Evolutionary conservation across 2,329 filamentous ascomycete genomes (phyloP).

Genomic region (Knufia petricola): DNA sequence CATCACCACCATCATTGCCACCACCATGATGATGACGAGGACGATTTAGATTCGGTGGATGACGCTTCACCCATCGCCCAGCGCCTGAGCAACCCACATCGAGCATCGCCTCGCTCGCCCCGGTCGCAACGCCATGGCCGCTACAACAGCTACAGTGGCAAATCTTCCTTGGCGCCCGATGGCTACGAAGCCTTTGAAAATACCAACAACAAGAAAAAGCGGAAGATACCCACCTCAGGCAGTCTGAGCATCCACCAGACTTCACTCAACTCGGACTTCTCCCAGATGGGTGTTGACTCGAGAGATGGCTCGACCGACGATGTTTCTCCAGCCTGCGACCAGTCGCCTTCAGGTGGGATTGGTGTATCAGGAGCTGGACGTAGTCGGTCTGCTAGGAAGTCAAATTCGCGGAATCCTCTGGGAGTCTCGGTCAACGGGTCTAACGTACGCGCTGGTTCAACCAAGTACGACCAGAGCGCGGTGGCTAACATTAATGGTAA

Average conservation of each 20-base stretch:
- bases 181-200: slow-evolving; percentile 98
- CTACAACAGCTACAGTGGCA: slow-evolving; percentile 37
- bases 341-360: slow-evolving; percentile 43
- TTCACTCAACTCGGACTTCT: slow-evolving; percentile 53
- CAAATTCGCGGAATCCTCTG: slow-evolving; percentile 21
- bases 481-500: slow-evolving; percentile 20
- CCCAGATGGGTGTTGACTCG: slow-evolving; percentile 50
- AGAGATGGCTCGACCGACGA: slow-evolving; percentile 26
- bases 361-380: slow-evolving; percentile 73
- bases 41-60: slow-evolving; percentile 40
- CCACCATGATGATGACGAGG: slow-evolving; percentile 42
- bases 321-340: slow-evolving; percentile 36
- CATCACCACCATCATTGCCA: slow-evolving; percentile 23
- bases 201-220: slow-evolving; percentile 98
- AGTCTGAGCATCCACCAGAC: slow-evolving; percentile 53
- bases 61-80: slow-evolving; percentile 42
- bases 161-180: slow-evolving; percentile 61
- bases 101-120: slow-evolving; percentile 30
- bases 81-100: slow-evolving; percentile 33
- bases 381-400: slow-evolving; percentile 63
- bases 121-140: slow-evolving; percentile 26
- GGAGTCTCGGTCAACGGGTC: slow-evolving; percentile 24
- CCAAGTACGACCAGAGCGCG: slow-evolving; percentile 22
- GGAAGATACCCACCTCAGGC: slow-evolving; percentile 88
- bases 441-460: slow-evolving; percentile 20